Percentiles rank a stretch among this genome's conserved stretches.
These are phyloP conservation scores for Borealophlyctis nickersoniae DNA, from an alignment of 192 early-diverging fungal genomes.

Conservation along the genomic window DNA sequence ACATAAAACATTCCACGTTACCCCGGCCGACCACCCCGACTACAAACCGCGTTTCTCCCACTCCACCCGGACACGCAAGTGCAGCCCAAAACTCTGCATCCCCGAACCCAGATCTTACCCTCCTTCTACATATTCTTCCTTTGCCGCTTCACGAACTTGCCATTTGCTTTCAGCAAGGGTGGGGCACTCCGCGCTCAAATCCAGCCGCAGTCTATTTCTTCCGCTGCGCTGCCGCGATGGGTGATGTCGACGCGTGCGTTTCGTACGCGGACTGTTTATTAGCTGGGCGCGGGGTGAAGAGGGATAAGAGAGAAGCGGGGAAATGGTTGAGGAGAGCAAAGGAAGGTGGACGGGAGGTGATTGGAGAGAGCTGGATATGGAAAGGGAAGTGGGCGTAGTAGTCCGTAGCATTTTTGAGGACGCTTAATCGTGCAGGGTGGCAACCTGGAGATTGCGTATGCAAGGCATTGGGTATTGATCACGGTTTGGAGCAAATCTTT, in stretches of 20 bases:
- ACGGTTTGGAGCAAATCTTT: too few species aligned
- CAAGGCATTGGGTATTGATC: too few species aligned
- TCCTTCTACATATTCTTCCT: conserved; percentile 24
- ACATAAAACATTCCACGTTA: neutral
- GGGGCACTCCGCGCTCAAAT: conserved; percentile 26
- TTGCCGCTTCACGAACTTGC: conserved; percentile 37
- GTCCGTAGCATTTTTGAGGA: too few species aligned
- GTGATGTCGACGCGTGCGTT: conserved; percentile 18
- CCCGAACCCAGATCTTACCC: neutral
- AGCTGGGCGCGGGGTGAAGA: conserved; percentile 9
- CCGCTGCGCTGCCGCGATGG: conserved; percentile 3
- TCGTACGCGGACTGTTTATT: conserved; percentile 15
- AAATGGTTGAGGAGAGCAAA: conserved; percentile 24
- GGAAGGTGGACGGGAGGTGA: conserved; percentile 15
- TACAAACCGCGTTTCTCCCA: neutral
- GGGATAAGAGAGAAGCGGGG: conserved; percentile 15
- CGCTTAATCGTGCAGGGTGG: too few species aligned
- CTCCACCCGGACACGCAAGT: neutral
- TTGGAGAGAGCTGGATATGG: conserved; percentile 34
- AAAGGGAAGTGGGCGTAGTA: conserved; percentile 28
- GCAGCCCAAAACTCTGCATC: neutral
- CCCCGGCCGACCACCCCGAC: neutral
- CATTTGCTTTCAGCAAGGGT: conserved; percentile 28
- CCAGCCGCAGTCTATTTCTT: conserved; percentile 27
- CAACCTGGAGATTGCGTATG: too few species aligned